These are phyloP conservation scores for Ogataea hybrid DNA, from an alignment of 1,139 yeast species.

Conservation along the genomic window DNA sequence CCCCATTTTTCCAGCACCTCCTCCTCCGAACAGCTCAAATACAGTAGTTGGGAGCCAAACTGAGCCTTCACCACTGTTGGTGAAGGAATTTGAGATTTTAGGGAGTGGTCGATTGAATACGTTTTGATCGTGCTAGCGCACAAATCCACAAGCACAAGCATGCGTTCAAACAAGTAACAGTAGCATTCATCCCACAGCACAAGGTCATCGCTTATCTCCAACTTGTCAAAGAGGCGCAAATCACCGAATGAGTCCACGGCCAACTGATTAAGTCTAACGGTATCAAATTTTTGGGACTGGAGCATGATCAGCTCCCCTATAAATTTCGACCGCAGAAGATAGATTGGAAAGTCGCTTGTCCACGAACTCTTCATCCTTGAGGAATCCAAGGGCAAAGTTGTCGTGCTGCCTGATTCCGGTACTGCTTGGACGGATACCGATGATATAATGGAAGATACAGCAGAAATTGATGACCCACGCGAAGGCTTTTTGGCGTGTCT, in stretches of 20 bases:
- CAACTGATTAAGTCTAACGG: constrained; percentile 14
- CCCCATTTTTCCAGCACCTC: constrained; percentile 38
- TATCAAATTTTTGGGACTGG: constrained; percentile 12
- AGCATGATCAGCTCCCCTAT: constrained; percentile 22
- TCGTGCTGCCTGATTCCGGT: constrained; percentile 1
- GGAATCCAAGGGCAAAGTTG: constrained; percentile 2
- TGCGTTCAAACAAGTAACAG: constrained; percentile 33
- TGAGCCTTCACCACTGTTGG: constrained; percentile 16
- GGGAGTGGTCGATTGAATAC: constrained; percentile 15
- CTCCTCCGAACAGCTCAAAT: constrained; percentile 26
- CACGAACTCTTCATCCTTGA: constrained; percentile 11
- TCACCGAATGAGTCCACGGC: constrained; percentile 32
- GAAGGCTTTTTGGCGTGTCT: constrained; percentile 30
- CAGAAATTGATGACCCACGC: constrained; percentile 38
- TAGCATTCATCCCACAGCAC: constrained; percentile 25
- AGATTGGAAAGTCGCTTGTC: constrained; percentile 17
- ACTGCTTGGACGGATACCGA: constrained; percentile 30
- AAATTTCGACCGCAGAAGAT: constrained; percentile 18
- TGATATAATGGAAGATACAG: constrained; percentile 37
- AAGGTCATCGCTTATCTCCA: constrained; percentile 17
- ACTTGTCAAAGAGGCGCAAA: constrained; percentile 34
- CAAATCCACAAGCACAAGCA: constrained; percentile 20
- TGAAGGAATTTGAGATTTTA: constrained; percentile 19
- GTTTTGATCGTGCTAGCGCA: constrained; percentile 7
- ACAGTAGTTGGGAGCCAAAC: constrained; percentile 13